A percentile compares a stretch with the other conserved stretches of the same genome.
phyloP scores from a whole-genome alignment of 352 stramenopile species.

The Halophytophthora batemanensis region DNA sequence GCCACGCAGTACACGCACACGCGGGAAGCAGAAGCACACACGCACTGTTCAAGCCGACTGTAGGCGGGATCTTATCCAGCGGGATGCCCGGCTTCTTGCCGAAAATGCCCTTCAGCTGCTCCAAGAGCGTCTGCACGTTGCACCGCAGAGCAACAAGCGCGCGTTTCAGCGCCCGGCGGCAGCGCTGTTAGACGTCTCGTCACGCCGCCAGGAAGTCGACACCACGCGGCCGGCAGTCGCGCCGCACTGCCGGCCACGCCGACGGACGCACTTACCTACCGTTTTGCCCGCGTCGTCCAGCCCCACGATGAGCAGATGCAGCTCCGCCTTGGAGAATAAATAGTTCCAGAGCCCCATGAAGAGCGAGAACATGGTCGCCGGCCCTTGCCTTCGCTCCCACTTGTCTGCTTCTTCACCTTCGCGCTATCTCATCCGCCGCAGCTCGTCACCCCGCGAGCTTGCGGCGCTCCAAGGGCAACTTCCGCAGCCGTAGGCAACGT shows the following conservation, averaged over 20 bases:
- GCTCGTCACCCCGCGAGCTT: too few species aligned
- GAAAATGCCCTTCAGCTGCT: constrained; percentile 90
- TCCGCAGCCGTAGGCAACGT: too few species aligned
- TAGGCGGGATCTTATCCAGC: constrained; percentile 90
- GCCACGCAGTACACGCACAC: background rate
- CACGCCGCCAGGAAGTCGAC: background rate
- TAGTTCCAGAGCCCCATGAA: constrained; percentile 79
- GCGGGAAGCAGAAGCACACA: constrained; percentile 6
- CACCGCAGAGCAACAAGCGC: background rate
- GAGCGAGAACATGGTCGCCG: constrained; percentile 76
- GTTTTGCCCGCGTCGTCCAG: constrained; percentile 93
- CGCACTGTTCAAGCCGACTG: constrained; percentile 88
- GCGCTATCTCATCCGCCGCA: background rate
- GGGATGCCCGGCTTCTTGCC: constrained; percentile 86
- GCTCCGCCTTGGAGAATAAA: constrained; percentile 85
- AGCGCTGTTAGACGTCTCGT: too few species aligned
- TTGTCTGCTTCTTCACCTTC: background rate
- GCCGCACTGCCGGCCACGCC: background rate
- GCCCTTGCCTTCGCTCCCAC: background rate
- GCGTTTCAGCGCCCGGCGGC: background rate
- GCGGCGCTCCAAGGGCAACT: too few species aligned
- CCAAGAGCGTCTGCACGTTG: constrained; percentile 69
- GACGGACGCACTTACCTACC: constrained; percentile 49
- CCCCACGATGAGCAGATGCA: constrained; percentile 91
- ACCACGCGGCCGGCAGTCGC: background rate